Evolutionary conservation across 768 basidiomycete genomes (phyloP).

Genomic region (Porphyrellus cyaneotinctus): DNA sequence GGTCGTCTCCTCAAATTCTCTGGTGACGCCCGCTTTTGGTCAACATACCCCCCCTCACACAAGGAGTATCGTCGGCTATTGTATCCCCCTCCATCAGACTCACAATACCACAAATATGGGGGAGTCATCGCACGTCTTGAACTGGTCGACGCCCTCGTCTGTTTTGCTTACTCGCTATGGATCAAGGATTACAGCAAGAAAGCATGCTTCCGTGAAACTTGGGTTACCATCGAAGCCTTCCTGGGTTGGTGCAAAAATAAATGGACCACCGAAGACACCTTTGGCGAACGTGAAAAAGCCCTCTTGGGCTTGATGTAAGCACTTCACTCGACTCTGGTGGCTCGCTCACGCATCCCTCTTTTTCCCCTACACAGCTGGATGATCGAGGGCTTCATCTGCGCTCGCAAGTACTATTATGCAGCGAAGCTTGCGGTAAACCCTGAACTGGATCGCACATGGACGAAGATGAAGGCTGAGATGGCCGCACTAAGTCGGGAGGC

Average conservation of each 20-base stretch:
- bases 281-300: slow-evolving; percentile 49
- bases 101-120: slow-evolving; percentile 71
- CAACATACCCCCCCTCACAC: slow-evolving; percentile 61
- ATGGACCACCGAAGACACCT: slow-evolving; percentile 46
- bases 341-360: slow-evolving; percentile 24
- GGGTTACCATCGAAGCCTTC: slow-evolving; percentile 66
- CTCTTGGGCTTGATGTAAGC: slow-evolving; percentile 81
- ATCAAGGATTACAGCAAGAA: slow-evolving; percentile 60
- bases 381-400: slow-evolving; percentile 73
- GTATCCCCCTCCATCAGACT: slow-evolving; percentile 60
- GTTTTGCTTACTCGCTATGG: slow-evolving; percentile 84
- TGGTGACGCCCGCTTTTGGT: slow-evolving; percentile 74
- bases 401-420: slow-evolving; percentile 44
- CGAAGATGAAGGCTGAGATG: slow-evolving; percentile 33
- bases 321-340: slow-evolving; percentile 10
- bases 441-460: slow-evolving; percentile 33
- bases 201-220: slow-evolving; percentile 55
- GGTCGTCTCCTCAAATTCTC: slow-evolving; percentile 82
- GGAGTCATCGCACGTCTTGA: slow-evolving; percentile 75
- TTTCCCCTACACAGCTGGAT: slow-evolving; percentile 51
- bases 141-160: slow-evolving; percentile 75
- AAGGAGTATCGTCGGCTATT: slow-evolving; percentile 60
- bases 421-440: slow-evolving; percentile 32
- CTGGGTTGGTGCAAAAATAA: slow-evolving; percentile 70
- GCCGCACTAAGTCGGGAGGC: slow-evolving; percentile 31